Base-by-base conservation (phyloP, 2,329 filamentous ascomycete species). In the Ophiocordyceps camponoti-floridani region DNA sequence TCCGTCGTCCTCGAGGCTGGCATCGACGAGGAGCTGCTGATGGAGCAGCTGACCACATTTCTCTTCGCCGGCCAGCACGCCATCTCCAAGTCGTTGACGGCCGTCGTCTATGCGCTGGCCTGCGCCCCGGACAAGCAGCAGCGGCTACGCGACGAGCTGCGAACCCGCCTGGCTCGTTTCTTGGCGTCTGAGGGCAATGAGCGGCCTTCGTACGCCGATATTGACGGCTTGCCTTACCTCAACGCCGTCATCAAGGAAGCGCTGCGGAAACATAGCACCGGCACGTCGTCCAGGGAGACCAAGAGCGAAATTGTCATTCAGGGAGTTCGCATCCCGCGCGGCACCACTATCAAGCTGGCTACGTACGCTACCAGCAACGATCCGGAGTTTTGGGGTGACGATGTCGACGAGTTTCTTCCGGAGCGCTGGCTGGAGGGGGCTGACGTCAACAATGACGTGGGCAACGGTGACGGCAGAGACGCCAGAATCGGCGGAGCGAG, bases 31-130 rank as follows among this genome's bases (percentile, higher is more conserved):
- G 82, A 86, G 43, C 77, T 85, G 48, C 73, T 94, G n/a, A 75
- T 86, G 33, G 82, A 91, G 58, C 86, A 94, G 62, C 73, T 91
- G 57, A 91, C 93, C 84, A 93, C 84, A 0, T 91, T 93, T 65
- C 73, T 93, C 5, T 82, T 81, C 1, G 86, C 86, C 0, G 81
- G 80, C 19, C 84, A 89, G 58, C 83, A 89, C 62, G 89, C 84
- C 1, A 88, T 83, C 0, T 77, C 84, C 1, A 73, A 78, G 1
- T 72, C 83, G 16, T 68, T 91, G 56, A 82, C 79, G n/a, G 89
- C 83, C 82, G 73, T 79, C 3, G 62, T 78, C 8, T 84, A 86
- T 56, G 64, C 80, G 40, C 71, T 91, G n/a, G 75, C 75, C 52
- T 68, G 69, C 18, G 61, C 85, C 52, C 78, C 75, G 0, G 68